Evolutionary conservation across 192 early-diverging fungal species (phyloP).

Genomic region (Oehlia diaphana): DNA sequence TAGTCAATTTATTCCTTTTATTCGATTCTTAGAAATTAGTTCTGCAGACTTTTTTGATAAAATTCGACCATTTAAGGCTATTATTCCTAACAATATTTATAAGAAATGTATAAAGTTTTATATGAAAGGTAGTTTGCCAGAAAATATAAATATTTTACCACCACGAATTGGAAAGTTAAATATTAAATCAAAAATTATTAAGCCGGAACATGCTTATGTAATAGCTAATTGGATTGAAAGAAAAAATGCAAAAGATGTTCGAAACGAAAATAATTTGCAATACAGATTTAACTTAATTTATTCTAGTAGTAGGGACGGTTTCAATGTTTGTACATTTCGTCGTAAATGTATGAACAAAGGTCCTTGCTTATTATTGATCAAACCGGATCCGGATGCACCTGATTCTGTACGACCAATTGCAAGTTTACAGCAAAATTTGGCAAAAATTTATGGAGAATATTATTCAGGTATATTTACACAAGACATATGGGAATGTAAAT

Average conservation of each 20-base stretch:
- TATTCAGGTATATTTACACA: not conserved
- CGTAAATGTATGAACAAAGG: too few species aligned
- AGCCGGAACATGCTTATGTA: not conserved
- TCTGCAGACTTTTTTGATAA: not conserved
- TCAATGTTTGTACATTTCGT: not conserved
- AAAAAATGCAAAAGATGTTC: not conserved
- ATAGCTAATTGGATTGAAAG: slow-evolving; percentile 1
- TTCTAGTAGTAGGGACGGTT: not conserved
- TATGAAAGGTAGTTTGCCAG: not conserved
- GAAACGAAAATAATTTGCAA: not conserved
- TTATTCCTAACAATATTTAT: not conserved
- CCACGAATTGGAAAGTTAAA: not conserved
- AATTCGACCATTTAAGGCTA: not conserved
- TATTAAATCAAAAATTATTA: slow-evolving; percentile 5
- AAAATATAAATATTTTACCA: not conserved
- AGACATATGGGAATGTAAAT: not conserved
- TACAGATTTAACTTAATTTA: slow-evolving; percentile 10
- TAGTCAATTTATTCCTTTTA: slow-evolving; percentile 8
- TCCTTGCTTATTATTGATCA: too few species aligned
- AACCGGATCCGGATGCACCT: too few species aligned
- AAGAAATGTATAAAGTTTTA: not conserved
- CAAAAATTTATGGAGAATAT: not conserved
- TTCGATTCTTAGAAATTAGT: slow-evolving; percentile 7
- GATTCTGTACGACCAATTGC: too few species aligned
- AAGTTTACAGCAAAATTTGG: too few species aligned